Percentiles rank a stretch among this genome's conserved stretches.
Conservation (phyloP, 1,284 basidiomycete species). For the Trametes sp. region DNA sequence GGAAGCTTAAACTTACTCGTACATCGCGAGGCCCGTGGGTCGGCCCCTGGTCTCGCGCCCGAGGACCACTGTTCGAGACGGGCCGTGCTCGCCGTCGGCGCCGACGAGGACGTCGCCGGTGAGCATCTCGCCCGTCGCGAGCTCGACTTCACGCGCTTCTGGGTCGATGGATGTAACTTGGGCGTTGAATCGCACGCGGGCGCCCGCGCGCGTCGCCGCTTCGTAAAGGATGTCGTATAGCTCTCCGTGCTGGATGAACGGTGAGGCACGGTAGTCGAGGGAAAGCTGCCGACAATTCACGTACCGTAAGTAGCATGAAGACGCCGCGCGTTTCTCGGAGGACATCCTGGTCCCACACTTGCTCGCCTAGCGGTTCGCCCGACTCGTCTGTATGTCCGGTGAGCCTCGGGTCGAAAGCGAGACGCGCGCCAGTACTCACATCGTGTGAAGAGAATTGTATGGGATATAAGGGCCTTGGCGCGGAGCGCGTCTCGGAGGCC, state of each 20-base stretch:
- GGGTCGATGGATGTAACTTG: slow-evolving; percentile 34
- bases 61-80: slow-evolving; percentile 41
- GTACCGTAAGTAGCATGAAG: slow-evolving; percentile 58
- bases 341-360: slow-evolving; percentile 62
- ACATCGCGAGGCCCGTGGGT: slow-evolving; percentile 45
- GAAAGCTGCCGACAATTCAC: slow-evolving; percentile 41
- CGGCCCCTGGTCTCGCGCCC: slow-evolving; percentile 42
- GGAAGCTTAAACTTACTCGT: slow-evolving; percentile 49
- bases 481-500: slow-evolving; percentile 52
- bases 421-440: slow-evolving; percentile 38
- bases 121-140: slow-evolving; percentile 56
- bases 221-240: slow-evolving; percentile 49
- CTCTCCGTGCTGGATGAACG: slow-evolving; percentile 48
- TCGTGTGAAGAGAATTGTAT: slow-evolving; percentile 47
- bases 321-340: slow-evolving; percentile 61
- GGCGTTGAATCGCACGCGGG: slow-evolving; percentile 31
- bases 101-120: slow-evolving; percentile 68
- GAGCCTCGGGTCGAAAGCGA: neutral
- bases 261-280: neutral
- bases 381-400: slow-evolving; percentile 37
- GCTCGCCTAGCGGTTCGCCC: slow-evolving; percentile 57
- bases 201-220: slow-evolving; percentile 49
- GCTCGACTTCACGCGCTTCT: slow-evolving; percentile 43
- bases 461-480: slow-evolving; percentile 47
- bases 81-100: slow-evolving; percentile 59